These are phyloP conservation scores for Boletus subcaerulescens DNA, from an alignment of 768 basidiomycete genomes.

Conservation along the genomic window DNA sequence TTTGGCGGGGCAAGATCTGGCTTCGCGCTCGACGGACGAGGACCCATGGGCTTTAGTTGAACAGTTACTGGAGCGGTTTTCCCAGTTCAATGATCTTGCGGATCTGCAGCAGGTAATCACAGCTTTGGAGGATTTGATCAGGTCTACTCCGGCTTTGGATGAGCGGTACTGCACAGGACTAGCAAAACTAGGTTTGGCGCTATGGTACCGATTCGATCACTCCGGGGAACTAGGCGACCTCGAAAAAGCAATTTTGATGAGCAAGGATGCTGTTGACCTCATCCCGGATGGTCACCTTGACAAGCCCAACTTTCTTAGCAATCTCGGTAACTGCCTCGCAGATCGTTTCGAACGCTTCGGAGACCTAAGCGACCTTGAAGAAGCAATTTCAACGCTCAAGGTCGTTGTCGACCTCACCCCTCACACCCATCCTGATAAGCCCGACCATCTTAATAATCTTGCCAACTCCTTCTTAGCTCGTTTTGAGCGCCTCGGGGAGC, in stretches of 20 bases:
- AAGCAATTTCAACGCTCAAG: too few species aligned
- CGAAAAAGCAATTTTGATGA: too few species aligned
- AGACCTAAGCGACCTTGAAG: too few species aligned
- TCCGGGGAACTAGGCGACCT: too few species aligned
- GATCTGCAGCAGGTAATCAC: background rate
- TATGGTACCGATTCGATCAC: background rate
- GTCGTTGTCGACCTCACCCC: too few species aligned
- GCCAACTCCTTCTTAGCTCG: background rate
- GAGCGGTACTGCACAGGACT: background rate
- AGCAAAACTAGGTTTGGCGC: background rate
- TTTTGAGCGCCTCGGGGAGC: background rate
- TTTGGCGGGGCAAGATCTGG: background rate
- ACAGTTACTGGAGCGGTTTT: background rate
- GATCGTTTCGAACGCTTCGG: too few species aligned
- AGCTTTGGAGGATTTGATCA: background rate
- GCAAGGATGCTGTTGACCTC: too few species aligned
- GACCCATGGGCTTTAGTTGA: background rate
- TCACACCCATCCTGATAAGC: too few species aligned
- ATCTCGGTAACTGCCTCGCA: too few species aligned
- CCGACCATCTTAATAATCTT: too few species aligned
- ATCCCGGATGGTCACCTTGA: too few species aligned
- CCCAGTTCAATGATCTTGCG: background rate
- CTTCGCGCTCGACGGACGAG: background rate
- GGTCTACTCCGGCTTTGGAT: background rate
- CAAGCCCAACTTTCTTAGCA: too few species aligned